phyloP scores from a whole-genome alignment of 176 grass and related monocot species.

The bread wheat (Triticum aestivum) region IWGSC_CS_RefSeq_v2.1 NC_057797.1:403470-403969 shows the following conservation, averaged over 20 bases:
- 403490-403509: background rate
- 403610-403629: no score
- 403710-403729: rapidly evolving
- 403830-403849: background rate
- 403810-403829: background rate
- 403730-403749: background rate
- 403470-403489: constrained; percentile 31
- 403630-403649: constrained; percentile 41
- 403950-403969: no score
- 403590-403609: background rate
- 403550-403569: background rate
- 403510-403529: rapidly evolving
- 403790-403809: background rate
- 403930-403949: background rate
- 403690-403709: rapidly evolving
- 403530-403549: rapidly evolving
- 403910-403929: background rate
- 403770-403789: background rate
- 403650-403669: constrained; percentile 32
- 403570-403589: rapidly evolving
- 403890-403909: background rate
- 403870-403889: no score
- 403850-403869: background rate
- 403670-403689: background rate
- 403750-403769: background rate